Evolutionary conservation across 768 basidiomycete species (phyloP).

Genomic region (Boletus rubropictus): DNA sequence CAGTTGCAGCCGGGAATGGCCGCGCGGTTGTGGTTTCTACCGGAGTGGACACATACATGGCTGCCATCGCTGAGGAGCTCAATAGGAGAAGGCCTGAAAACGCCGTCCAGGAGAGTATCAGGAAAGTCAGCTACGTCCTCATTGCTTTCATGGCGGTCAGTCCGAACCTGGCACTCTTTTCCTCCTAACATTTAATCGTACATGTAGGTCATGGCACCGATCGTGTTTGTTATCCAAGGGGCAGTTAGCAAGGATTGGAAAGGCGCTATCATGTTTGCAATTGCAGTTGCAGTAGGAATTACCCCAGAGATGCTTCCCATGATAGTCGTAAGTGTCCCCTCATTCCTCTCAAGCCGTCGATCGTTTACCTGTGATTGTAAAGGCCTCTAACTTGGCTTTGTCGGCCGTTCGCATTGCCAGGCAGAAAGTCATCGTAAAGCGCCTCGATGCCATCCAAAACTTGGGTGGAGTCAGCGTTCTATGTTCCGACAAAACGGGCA

Average conservation of each 20-base stretch:
- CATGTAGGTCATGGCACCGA: conserved; percentile 27
- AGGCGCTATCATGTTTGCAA: conserved; percentile 29
- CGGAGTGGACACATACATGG: conserved; percentile 32
- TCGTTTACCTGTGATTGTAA: conserved; percentile 32
- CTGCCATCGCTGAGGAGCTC: conserved; percentile 32
- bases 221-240: conserved; percentile 28
- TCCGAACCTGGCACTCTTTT: background rate
- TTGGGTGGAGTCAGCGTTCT: conserved; percentile 48
- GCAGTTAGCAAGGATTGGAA: conserved; percentile 31
- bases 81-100: conserved; percentile 30
- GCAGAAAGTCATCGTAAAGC: conserved; percentile 56
- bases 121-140: conserved; percentile 30
- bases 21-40: conserved; percentile 29
- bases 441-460: conserved; percentile 59
- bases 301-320: conserved; percentile 32
- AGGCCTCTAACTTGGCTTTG: conserved; percentile 55
- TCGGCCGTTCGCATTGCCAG: conserved; percentile 51
- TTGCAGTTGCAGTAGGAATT: conserved; percentile 28
- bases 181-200: background rate
- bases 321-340: conserved; percentile 25
- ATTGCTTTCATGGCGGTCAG: conserved; percentile 29
- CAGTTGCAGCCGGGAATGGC: conserved; percentile 31
- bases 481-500: conserved; percentile 67
- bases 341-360: background rate
- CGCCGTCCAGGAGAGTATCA: conserved; percentile 30